Conservation (phyloP, 148 eudicot genomes). For the Diospyros lotus region DNA sequence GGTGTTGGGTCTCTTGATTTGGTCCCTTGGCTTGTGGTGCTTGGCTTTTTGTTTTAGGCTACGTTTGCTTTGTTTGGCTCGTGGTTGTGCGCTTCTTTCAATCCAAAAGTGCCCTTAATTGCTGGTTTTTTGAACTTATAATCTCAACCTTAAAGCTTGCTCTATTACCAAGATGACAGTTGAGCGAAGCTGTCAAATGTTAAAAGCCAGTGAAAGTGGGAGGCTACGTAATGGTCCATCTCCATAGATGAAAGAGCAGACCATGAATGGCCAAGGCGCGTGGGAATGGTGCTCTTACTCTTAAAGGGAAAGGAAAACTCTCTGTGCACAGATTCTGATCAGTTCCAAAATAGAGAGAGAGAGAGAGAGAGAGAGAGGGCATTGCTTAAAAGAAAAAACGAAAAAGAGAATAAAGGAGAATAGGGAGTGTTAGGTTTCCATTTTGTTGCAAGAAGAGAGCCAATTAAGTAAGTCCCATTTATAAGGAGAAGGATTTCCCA, state of each 20-base stretch:
- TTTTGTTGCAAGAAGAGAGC: conserved; percentile 3
- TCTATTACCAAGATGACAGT: too few species aligned
- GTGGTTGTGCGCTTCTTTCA: too few species aligned
- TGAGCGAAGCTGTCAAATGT: too few species aligned
- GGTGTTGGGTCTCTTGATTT: too few species aligned
- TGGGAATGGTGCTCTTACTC: not conserved
- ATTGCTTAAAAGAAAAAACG: not conserved
- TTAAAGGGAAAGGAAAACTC: not conserved
- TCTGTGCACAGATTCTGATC: too few species aligned
- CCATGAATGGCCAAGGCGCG: not conserved
- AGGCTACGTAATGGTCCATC: not conserved
- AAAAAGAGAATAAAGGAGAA: not conserved
- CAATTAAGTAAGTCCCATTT: not conserved
- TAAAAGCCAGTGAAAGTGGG: too few species aligned
- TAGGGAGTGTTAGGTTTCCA: not conserved
- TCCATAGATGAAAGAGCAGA: not conserved
- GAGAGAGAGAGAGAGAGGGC: not conserved
- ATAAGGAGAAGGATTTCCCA: conserved; percentile 1
- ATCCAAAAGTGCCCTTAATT: too few species aligned
- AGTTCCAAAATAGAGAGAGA: not conserved
- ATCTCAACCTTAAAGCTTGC: too few species aligned
- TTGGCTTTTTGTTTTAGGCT: too few species aligned
- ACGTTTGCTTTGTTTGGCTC: too few species aligned
- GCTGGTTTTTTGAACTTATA: too few species aligned
- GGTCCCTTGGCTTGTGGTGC: too few species aligned